Conservation (phyloP, 345 rosid genomes). For the Eucalyptus cloeziana region DNA sequence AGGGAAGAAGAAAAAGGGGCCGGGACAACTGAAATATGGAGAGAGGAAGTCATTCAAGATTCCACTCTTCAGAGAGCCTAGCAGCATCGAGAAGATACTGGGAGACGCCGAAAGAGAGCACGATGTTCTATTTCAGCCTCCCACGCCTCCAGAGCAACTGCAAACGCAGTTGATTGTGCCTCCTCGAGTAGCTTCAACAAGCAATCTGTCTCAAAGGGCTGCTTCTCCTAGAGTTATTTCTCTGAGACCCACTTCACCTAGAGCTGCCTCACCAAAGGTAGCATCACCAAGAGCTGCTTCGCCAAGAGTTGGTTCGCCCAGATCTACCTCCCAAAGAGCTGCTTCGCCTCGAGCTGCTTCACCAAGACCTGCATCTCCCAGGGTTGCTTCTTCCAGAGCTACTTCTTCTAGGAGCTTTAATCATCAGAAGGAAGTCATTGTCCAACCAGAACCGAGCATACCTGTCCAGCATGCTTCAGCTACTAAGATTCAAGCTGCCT, state of each 20-base stretch:
- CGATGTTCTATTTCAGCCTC: slow-evolving; percentile 60
- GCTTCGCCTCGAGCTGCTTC: slow-evolving; percentile 28
- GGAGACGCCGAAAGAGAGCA: slow-evolving; percentile 93
- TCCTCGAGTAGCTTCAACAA: slow-evolving; percentile 24
- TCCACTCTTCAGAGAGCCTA: slow-evolving; percentile 73
- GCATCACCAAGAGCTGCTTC: slow-evolving; percentile 40
- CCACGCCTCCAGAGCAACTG: slow-evolving; percentile 42
- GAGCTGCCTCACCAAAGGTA: slow-evolving; percentile 34
- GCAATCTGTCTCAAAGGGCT: slow-evolving; percentile 37
- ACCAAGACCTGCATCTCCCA: slow-evolving; percentile 45
- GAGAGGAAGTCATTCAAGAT: slow-evolving; percentile 64
- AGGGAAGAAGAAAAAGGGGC: slow-evolving; percentile 17
- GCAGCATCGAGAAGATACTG: slow-evolving; percentile 87
- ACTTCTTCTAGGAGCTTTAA: slow-evolving; percentile 30
- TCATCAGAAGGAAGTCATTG: slow-evolving; percentile 29
- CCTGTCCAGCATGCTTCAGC: slow-evolving; percentile 55
- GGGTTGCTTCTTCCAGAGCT: slow-evolving; percentile 31
- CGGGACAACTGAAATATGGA: slow-evolving; percentile 42
- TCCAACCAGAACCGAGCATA: slow-evolving; percentile 58
- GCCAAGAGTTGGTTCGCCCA: slow-evolving; percentile 38
- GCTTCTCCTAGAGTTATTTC: slow-evolving; percentile 31
- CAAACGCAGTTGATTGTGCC: slow-evolving; percentile 1
- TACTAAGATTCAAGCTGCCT: slow-evolving; percentile 79
- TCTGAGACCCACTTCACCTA: slow-evolving; percentile 24
- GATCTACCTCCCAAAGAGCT: not conserved